Conservation (phyloP, 495 filamentous ascomycete genomes). For the Penicillium ochrochloron region DNA sequence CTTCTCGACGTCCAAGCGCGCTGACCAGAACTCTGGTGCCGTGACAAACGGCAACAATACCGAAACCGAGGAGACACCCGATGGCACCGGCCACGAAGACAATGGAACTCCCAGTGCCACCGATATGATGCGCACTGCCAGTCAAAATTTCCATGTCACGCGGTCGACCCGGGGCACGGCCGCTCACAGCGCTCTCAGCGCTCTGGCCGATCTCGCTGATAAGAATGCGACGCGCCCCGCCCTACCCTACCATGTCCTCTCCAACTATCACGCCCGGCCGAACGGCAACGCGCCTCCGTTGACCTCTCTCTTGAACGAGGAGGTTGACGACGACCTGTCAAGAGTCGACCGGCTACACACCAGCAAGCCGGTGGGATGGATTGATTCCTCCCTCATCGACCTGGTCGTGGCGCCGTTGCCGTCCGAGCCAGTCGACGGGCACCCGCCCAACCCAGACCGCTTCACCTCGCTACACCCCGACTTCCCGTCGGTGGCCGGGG, state of each 20-base stretch:
- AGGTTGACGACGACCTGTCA: constrained; percentile 62
- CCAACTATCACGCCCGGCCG: constrained; percentile 52
- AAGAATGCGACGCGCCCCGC: constrained; percentile 66
- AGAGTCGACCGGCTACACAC: constrained; percentile 55
- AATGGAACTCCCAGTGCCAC: constrained; percentile 58
- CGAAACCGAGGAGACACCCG: constrained; percentile 50
- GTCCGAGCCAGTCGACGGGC: constrained; percentile 36
- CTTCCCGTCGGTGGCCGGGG: constrained; percentile 42
- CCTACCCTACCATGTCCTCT: constrained; percentile 63
- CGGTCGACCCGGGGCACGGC: constrained; percentile 67
- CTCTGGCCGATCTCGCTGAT: constrained; percentile 66
- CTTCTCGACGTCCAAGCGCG: constrained; percentile 56
- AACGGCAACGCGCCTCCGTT: constrained; percentile 55
- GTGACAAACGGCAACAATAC: constrained; percentile 52
- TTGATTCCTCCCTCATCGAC: constrained; percentile 46
- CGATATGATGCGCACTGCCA: constrained; percentile 73
- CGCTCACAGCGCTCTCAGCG: constrained; percentile 57
- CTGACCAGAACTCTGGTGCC: constrained; percentile 45
- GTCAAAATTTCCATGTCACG: constrained; percentile 68
- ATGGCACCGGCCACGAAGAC: constrained; percentile 57
- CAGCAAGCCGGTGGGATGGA: constrained; percentile 39
- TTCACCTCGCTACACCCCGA: constrained; percentile 49
- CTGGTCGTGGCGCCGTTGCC: constrained; percentile 38
- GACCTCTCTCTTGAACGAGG: constrained; percentile 57
- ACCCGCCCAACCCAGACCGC: constrained; percentile 40